Base-by-base conservation (phyloP, 2,329 filamentous ascomycete species). In the Aureobasidium uvarum region DNA sequence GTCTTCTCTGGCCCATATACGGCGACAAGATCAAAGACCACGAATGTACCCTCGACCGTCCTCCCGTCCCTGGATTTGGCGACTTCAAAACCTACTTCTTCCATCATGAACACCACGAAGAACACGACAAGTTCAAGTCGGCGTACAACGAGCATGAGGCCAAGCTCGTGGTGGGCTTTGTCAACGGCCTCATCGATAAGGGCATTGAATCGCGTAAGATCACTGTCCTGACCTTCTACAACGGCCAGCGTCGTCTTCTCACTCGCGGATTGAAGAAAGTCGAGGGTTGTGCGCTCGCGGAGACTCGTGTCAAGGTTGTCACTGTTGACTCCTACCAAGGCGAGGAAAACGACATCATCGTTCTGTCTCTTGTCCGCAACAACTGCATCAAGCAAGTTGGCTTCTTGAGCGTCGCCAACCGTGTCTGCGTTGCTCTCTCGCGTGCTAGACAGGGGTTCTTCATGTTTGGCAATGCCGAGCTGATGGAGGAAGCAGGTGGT, bases 291-390 rank as follows among this genome's bases (percentile, higher is more conserved):
- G 7, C 23, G 8, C 16, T 59, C 3, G 14, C 31, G 13, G 69
- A 71, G 0, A 31, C 28, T 4, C 31, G 60, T 11, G 77, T 86
- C 51, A 76, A 79, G 64, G 88, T 96, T 1, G 85, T 86, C 39
- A 96, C 92, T 0, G 90, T 97, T 0, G 93, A 96, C 72, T 91
- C 89, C 0, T 96, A 94, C 72, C 92, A 96, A 74, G 92, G 92
- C 14, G 92, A 96, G 71, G 92, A 96, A 73, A 96, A 96, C 68
- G 89, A 93, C 28, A 81, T 96, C 10, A 82, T 97, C 11, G 74
- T 96, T 1, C 79, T 96, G 0, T 96, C 92, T 0, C 79, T 96
- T 0, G 92, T 95, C 3, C 85, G 93, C 50, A 92, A 88, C 68
- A 89, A 88, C 41, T 69, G 73, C 1, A 71, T 77, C 1, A 72